phyloP scores from a whole-genome alignment of 495 filamentous ascomycete species.

The Margaritispora aquatica region DNA sequence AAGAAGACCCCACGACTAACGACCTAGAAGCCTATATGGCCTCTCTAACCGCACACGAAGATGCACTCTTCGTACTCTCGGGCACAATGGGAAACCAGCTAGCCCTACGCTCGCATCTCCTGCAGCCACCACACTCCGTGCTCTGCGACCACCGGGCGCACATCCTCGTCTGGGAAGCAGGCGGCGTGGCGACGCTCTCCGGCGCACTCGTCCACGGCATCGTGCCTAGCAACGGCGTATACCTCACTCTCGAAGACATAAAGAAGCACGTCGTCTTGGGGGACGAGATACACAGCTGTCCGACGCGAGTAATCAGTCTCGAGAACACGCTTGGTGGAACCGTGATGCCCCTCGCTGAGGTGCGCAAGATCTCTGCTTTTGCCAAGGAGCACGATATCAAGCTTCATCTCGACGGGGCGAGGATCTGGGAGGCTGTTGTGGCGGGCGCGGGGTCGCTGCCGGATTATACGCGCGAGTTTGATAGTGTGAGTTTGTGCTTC shows the following conservation, averaged over 20 bases:
- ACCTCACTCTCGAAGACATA: constrained; percentile 75
- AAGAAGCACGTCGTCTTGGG: constrained; percentile 44
- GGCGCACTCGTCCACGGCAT: constrained; percentile 55
- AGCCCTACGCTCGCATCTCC: constrained; percentile 58
- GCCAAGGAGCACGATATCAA: constrained; percentile 60
- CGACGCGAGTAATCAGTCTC: constrained; percentile 72
- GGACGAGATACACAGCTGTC: constrained; percentile 55
- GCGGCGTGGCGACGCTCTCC: constrained; percentile 54
- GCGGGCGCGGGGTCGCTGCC: constrained; percentile 53
- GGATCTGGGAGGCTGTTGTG: constrained; percentile 72
- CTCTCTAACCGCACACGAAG: constrained; percentile 62
- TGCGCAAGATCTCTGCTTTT: constrained; percentile 60
- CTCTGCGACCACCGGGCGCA: constrained; percentile 63
- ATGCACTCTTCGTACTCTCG: constrained; percentile 70
- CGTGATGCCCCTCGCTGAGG: constrained; percentile 68
- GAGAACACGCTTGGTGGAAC: constrained; percentile 82
- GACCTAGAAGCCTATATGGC: constrained; percentile 67
- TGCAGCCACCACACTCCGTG: constrained; percentile 64
- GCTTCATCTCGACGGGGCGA: constrained; percentile 79
- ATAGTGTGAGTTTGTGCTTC: constrained; percentile 80
- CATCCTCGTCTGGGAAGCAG: constrained; percentile 66
- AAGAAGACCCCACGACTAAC: constrained; percentile 73
- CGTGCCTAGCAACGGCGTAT: constrained; percentile 55
- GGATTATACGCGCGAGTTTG: constrained; percentile 67
- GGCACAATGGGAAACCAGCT: constrained; percentile 92